A percentile compares a stretch with the other conserved stretches of the same genome.
phyloP scores from a whole-genome alignment of 2,329 filamentous ascomycete genomes.

The Epichloe sibirici region DNA sequence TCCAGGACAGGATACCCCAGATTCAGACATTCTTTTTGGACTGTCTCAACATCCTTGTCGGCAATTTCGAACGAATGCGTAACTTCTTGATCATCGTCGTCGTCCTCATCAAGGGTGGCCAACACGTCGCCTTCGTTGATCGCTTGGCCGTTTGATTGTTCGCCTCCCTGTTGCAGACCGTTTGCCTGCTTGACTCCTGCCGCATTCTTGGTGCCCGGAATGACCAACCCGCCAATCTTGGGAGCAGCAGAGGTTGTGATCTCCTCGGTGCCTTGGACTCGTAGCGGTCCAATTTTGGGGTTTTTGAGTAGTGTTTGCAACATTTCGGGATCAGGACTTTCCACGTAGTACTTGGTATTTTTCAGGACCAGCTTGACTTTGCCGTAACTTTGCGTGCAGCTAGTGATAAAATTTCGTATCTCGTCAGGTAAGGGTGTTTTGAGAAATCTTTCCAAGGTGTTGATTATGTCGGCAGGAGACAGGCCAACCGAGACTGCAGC shows the following conservation, averaged over 20 bases:
- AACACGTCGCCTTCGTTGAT: slow-evolving; percentile 56
- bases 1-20: slow-evolving; percentile 82
- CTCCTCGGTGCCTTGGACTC: slow-evolving; percentile 58
- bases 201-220: slow-evolving; percentile 88
- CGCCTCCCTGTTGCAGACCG: slow-evolving; percentile 20
- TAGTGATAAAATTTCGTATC: slow-evolving; percentile 64
- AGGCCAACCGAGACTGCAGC: slow-evolving; percentile 93
- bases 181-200: slow-evolving; percentile 71
- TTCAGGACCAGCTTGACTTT: slow-evolving; percentile 94
- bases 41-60: slow-evolving; percentile 68
- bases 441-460: slow-evolving; percentile 73
- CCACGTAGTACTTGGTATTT: slow-evolving; percentile 87
- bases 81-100: slow-evolving; percentile 77
- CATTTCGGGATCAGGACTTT: slow-evolving; percentile 79
- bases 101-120: slow-evolving; percentile 65
- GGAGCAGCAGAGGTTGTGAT: slow-evolving; percentile 74
- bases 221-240: slow-evolving; percentile 77
- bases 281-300: slow-evolving; percentile 64
- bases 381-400: slow-evolving; percentile 80
- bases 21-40: slow-evolving; percentile 80
- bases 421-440: slow-evolving; percentile 79
- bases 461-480: slow-evolving; percentile 78
- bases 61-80: slow-evolving; percentile 91
- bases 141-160: slow-evolving; percentile 33
- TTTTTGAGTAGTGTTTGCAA: slow-evolving; percentile 81